A percentile compares a stretch with the other conserved stretches of the same genome.
Evolutionary conservation across 768 basidiomycete genomes (phyloP).

Genomic region (Megacollybia marginata): DNA sequence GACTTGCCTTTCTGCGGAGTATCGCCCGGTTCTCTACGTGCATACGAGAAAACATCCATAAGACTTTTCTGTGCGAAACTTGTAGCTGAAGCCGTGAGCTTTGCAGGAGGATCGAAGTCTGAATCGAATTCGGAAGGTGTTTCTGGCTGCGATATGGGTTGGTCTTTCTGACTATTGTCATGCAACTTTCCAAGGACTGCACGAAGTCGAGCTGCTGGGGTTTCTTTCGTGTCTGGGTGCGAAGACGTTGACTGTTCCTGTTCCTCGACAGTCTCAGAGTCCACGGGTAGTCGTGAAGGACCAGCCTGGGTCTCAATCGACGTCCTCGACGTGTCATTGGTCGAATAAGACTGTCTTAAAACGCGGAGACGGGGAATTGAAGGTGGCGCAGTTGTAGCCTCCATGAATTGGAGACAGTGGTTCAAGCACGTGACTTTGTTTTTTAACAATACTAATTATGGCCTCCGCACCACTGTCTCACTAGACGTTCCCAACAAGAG

Average conservation of each 20-base stretch:
- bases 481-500: constrained; percentile 54
- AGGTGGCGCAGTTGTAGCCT: neutral
- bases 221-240: constrained; percentile 25
- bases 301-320: neutral
- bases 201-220: constrained; percentile 56
- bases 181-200: constrained; percentile 50
- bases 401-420: neutral
- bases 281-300: constrained; percentile 1
- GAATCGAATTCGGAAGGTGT: constrained; percentile 45
- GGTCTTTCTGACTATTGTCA: constrained; percentile 23
- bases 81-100: constrained; percentile 25
- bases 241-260: constrained; percentile 32
- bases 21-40: constrained; percentile 54
- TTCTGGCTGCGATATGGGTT: constrained; percentile 17
- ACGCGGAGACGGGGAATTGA: neutral
- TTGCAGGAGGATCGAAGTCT: constrained; percentile 46
- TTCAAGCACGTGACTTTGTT: neutral
- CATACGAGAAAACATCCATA: constrained; percentile 60
- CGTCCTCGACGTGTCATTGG: neutral
- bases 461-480: constrained; percentile 32
- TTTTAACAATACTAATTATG: neutral
- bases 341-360: neutral
- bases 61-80: constrained; percentile 52
- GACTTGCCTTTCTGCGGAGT: constrained; percentile 45
- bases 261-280: constrained; percentile 23